Conservation (phyloP, 2,329 filamentous ascomycete genomes). For the Fusarium drepaniforme region DNA sequence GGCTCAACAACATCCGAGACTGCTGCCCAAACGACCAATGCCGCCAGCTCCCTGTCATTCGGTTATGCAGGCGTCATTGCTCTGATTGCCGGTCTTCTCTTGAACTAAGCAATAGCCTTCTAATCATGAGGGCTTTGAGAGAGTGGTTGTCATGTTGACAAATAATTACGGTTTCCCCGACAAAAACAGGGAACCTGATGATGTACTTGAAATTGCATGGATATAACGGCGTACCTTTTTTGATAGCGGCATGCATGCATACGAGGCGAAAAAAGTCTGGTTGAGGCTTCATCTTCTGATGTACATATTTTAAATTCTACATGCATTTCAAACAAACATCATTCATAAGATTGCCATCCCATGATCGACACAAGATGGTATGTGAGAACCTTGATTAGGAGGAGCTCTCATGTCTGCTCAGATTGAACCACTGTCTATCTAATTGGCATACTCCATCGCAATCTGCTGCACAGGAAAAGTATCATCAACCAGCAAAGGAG, state of each 20-base stretch:
- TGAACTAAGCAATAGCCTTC: neutral
- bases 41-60: neutral
- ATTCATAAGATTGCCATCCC: no score
- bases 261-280: neutral
- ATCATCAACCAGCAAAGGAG: neutral
- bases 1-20: conserved; percentile 16
- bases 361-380: neutral
- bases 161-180: neutral
- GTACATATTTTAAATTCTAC: neutral
- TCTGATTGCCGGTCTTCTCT: conserved; percentile 5
- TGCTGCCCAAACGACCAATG: conserved; percentile 1
- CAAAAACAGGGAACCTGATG: neutral
- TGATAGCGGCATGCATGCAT: neutral
- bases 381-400: no score
- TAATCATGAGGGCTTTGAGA: neutral
- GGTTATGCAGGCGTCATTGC: neutral
- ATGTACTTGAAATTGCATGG: neutral
- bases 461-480: neutral
- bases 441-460: neutral
- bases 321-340: neutral
- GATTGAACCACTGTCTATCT: neutral
- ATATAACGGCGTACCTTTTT: neutral
- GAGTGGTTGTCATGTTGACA: neutral
- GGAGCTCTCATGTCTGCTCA: neutral
- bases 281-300: neutral